Evolutionary conservation across 2,329 filamentous ascomycete species (phyloP).

Genomic region (Apiospora arundinis): DNA sequence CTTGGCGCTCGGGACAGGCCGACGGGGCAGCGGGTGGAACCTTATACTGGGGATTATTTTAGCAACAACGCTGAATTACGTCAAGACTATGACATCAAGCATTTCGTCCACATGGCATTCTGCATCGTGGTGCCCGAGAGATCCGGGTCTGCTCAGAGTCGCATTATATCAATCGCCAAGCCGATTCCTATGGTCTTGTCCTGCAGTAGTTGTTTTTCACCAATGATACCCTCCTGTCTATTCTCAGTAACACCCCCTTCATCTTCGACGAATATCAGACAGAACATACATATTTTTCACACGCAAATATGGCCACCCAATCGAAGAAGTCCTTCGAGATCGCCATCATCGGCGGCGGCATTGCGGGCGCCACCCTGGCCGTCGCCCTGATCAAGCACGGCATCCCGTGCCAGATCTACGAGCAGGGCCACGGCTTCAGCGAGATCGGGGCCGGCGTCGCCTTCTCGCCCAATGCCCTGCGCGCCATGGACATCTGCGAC

Average conservation of each 20-base stretch:
- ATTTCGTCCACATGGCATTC: not conserved
- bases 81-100: conserved; percentile 5
- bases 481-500: conserved; percentile 25
- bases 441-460: conserved; percentile 26
- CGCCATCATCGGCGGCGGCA: conserved; percentile 25
- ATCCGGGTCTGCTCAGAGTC: not conserved
- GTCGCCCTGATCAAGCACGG: conserved; percentile 17
- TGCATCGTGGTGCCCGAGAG: not conserved
- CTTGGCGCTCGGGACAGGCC: not conserved
- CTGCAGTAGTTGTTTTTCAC: too few relatives aligned
- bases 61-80: not conserved
- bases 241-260: not conserved
- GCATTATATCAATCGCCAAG: too few relatives aligned
- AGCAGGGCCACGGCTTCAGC: conserved; percentile 23
- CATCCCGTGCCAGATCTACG: conserved; percentile 22
- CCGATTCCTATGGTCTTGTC: too few relatives aligned
- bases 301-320: not conserved
- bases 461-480: conserved; percentile 23
- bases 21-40: not conserved
- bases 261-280: not conserved
- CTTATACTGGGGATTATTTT: not conserved
- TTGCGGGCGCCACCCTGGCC: conserved; percentile 24
- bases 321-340: conserved; percentile 19
- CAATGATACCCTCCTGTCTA: not conserved
- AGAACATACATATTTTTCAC: too few relatives aligned